Evolutionary conservation across 345 rosid species (phyloP).

Genomic region (Hypericum androsaemum): DNA sequence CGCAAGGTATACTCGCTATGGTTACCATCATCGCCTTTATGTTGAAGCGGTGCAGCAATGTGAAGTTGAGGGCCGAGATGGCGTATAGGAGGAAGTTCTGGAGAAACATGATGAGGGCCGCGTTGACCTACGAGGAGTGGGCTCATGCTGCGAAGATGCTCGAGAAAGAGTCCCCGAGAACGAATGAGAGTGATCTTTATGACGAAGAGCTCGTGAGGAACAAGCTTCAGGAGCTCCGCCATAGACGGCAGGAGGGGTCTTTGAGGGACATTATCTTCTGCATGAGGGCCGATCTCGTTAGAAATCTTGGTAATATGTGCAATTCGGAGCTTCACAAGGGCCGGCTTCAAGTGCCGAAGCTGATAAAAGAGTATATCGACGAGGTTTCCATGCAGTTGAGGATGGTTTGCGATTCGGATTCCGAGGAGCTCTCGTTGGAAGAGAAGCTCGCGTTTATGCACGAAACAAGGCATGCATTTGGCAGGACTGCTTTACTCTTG

Average conservation of each 20-base stretch:
- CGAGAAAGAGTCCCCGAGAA: slow-evolving; percentile 67
- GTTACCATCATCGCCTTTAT: slow-evolving; percentile 78
- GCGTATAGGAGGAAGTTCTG: slow-evolving; percentile 93
- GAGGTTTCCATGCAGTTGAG: slow-evolving; percentile 90
- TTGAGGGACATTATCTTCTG: slow-evolving; percentile 84
- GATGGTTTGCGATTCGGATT: slow-evolving; percentile 78
- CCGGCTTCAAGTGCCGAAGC: slow-evolving; percentile 84
- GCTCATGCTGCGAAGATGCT: slow-evolving; percentile 98
- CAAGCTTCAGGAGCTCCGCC: slow-evolving; percentile 75
- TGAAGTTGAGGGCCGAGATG: slow-evolving; percentile 82
- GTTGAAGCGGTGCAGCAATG: slow-evolving; percentile 75
- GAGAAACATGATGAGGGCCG: slow-evolving; percentile 93
- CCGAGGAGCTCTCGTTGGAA: slow-evolving; percentile 88
- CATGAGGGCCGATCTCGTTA: slow-evolving; percentile 92
- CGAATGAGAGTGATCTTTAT: slow-evolving; percentile 68
- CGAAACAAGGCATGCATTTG: slow-evolving; percentile 94
- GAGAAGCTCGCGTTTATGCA: slow-evolving; percentile 95
- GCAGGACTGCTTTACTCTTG: slow-evolving; percentile 90
- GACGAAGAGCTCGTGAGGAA: slow-evolving; percentile 84
- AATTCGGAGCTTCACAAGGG: slow-evolving; percentile 97
- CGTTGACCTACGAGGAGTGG: slow-evolving; percentile 95
- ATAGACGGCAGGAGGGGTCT: slow-evolving; percentile 80
- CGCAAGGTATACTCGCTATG: slow-evolving; percentile 89
- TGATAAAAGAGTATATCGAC: slow-evolving; percentile 83
- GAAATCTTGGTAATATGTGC: slow-evolving; percentile 98